Evolutionary conservation across 768 basidiomycete genomes (phyloP).

Genomic region (Leucosporidium scottii): DNA sequence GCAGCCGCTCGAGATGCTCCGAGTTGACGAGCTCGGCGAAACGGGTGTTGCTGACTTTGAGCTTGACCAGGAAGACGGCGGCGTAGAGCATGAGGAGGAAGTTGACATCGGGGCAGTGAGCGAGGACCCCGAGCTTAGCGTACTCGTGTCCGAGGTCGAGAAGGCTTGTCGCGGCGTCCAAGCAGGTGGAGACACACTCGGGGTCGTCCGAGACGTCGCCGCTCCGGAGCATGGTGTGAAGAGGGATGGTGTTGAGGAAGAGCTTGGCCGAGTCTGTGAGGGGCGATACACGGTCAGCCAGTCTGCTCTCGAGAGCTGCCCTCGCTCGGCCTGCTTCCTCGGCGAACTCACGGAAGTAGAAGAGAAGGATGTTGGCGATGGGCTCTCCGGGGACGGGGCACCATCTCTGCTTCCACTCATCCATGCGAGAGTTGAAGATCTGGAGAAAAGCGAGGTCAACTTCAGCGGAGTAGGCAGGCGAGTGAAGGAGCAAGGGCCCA

Average conservation of each 20-base stretch:
- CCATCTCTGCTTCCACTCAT: slow-evolving; percentile 29
- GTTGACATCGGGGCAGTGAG: slow-evolving; percentile 28
- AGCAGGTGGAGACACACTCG: slow-evolving; percentile 17
- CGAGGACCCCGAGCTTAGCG: slow-evolving; percentile 23
- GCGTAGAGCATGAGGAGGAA: slow-evolving; percentile 31
- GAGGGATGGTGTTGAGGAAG: slow-evolving; percentile 30
- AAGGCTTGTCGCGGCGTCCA: slow-evolving; percentile 11
- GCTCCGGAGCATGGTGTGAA: slow-evolving; percentile 25
- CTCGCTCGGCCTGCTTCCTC: too few species aligned
- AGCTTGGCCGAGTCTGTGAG: slow-evolving; percentile 20
- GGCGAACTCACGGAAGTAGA: slow-evolving; percentile 22
- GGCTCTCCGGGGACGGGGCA: slow-evolving; percentile 25
- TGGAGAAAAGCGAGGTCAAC: background rate
- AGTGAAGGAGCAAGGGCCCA: too few species aligned
- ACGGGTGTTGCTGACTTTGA: slow-evolving; percentile 27
- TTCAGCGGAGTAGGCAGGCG: too few species aligned
- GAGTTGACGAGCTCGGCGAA: slow-evolving; percentile 21
- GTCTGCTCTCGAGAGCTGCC: too few species aligned
- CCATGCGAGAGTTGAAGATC: slow-evolving; percentile 32
- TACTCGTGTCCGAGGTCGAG: slow-evolving; percentile 23
- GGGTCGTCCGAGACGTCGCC: slow-evolving; percentile 19
- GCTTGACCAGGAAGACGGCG: slow-evolving; percentile 30
- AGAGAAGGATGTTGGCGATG: slow-evolving; percentile 26
- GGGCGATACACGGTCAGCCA: background rate
- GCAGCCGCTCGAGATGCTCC: slow-evolving; percentile 18